Evolutionary conservation across 192 early-diverging fungal species (phyloP).

Genomic region (Coemansia sp.): DNA sequence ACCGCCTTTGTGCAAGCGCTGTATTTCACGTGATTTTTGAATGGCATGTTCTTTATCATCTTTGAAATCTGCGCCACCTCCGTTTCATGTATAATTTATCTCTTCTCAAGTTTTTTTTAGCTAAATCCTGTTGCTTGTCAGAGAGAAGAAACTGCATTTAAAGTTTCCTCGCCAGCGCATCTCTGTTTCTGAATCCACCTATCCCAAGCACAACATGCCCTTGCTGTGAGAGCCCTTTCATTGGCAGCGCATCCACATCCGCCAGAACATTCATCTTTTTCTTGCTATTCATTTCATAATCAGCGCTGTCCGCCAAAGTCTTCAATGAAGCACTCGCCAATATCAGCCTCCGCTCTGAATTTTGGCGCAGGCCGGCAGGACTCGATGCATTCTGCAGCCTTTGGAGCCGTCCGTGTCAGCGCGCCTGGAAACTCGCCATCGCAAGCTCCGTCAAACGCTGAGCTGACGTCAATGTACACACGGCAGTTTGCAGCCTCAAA

Average conservation of each 20-base stretch:
- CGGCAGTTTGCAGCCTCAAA: constrained; percentile 51
- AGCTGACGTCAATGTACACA: constrained; percentile 52
- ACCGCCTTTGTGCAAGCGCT: too few species aligned
- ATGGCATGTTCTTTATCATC: too few species aligned
- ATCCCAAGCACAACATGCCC: not conserved
- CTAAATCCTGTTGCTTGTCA: too few species aligned
- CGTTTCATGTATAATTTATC: too few species aligned
- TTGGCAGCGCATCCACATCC: constrained; percentile 1
- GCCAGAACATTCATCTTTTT: not conserved
- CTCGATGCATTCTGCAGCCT: constrained; percentile 44
- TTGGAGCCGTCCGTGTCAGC: constrained; percentile 21
- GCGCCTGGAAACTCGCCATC: constrained; percentile 9
- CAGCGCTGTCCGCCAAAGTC: not conserved
- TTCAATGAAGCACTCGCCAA: constrained; percentile 19
- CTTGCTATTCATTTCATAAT: not conserved
- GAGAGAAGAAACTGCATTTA: not conserved
- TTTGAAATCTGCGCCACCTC: too few species aligned
- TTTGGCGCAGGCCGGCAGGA: constrained; percentile 14
- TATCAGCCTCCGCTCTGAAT: not conserved
- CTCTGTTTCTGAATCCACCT: not conserved
- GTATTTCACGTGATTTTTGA: too few species aligned
- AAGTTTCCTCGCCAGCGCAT: not conserved
- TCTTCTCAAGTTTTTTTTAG: too few species aligned
- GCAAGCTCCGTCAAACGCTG: constrained; percentile 28
- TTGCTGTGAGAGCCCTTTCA: not conserved